These are phyloP conservation scores for Acacia acuminata DNA, from an alignment of 306 rosid genomes.

Conservation along the genomic window DNA sequence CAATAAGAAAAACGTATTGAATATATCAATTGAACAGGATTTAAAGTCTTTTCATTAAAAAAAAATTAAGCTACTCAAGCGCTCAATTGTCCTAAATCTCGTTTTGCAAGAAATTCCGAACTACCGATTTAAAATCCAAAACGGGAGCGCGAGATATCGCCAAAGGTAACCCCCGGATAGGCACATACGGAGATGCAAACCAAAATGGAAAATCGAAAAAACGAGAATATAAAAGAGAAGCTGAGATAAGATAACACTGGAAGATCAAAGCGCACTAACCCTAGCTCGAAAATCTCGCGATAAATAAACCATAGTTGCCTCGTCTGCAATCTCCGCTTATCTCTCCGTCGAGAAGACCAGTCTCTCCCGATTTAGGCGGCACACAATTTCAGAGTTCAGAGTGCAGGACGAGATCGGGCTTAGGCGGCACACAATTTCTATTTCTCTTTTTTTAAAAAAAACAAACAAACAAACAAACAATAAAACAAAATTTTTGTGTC, in stretches of 20 bases:
- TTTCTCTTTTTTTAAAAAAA: no score
- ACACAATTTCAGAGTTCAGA: no score
- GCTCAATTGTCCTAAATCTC: background rate
- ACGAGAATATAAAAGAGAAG: constrained; percentile 56
- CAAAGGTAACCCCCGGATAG: constrained; percentile 21
- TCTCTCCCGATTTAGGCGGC: no score
- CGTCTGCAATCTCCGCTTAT: constrained; percentile 60
- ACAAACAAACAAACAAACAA: no score
- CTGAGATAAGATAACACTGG: constrained; percentile 40
- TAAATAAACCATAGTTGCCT: constrained; percentile 36
- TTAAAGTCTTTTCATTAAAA: background rate
- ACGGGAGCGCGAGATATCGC: constrained; percentile 72
- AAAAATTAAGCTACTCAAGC: background rate
- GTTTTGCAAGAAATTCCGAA: background rate
- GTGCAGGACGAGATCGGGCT: no score
- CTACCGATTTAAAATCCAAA: background rate
- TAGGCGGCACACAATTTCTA: no score
- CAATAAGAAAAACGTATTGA: background rate
- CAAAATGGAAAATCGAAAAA: constrained; percentile 27
- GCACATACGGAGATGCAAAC: background rate
- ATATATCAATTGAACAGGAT: background rate
- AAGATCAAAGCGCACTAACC: constrained; percentile 35
- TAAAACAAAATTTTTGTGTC: no score
- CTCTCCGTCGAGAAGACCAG: constrained; percentile 75
- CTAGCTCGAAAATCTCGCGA: constrained; percentile 82